Evolutionary conservation across 1,284 basidiomycete genomes (phyloP).

Genomic region (Moesziomyces antarcticus): DNA sequence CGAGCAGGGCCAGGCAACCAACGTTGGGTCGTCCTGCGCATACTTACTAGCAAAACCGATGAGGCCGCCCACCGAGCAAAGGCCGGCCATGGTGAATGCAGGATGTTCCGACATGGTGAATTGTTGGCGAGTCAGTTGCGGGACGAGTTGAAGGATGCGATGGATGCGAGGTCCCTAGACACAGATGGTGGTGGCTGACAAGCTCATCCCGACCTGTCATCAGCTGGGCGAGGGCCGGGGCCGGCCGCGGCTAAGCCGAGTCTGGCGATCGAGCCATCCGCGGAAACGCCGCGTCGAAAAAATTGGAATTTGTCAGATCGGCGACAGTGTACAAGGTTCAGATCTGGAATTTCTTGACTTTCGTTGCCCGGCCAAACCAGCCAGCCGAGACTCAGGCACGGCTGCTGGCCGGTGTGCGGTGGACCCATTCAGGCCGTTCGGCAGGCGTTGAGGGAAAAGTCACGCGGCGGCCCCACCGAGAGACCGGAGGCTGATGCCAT

Average conservation of each 20-base stretch:
- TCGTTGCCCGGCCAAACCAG: too few relatives aligned
- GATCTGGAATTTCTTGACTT: too few relatives aligned
- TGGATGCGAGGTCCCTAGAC: neutral
- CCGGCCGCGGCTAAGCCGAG: conserved; percentile 6
- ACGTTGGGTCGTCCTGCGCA: neutral
- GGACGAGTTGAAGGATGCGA: neutral
- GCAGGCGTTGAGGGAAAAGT: neutral
- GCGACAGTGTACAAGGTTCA: too few relatives aligned
- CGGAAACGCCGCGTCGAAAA: too few relatives aligned
- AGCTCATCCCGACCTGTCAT: neutral
- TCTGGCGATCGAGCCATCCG: conserved; percentile 1
- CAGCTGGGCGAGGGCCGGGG: conserved; percentile 14
- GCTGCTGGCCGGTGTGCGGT: too few relatives aligned
- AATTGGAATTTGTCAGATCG: too few relatives aligned
- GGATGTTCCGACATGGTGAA: conserved; percentile 80
- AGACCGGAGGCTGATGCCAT: neutral
- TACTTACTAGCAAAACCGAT: conserved; percentile 68
- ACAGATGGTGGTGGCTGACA: too few relatives aligned
- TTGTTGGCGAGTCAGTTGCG: neutral
- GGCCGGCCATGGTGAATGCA: conserved; percentile 79
- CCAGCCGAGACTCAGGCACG: too few relatives aligned
- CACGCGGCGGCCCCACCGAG: neutral
- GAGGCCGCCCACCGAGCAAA: conserved; percentile 79
- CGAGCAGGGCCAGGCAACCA: too few relatives aligned
- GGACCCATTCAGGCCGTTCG: neutral